Evolutionary conservation across 495 filamentous ascomycete species (phyloP).

Genomic region (Niebla homalea): DNA sequence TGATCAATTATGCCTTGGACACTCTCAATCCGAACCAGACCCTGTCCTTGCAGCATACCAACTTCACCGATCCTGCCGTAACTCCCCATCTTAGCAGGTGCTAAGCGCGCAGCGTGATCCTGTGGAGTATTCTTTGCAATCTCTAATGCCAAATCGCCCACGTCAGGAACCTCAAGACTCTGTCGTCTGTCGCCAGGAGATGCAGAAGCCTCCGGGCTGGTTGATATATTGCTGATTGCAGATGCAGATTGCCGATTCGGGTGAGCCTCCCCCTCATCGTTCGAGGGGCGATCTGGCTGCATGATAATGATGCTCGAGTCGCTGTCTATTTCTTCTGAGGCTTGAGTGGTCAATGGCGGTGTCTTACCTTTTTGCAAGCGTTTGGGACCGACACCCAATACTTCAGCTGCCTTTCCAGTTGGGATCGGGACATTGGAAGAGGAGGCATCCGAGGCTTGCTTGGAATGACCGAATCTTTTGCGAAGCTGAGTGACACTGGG

Average conservation of each 20-base stretch:
- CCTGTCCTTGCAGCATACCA: slow-evolving; percentile 7
- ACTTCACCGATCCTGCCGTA: slow-evolving; percentile 13
- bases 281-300: not conserved
- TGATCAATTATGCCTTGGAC: slow-evolving; percentile 14
- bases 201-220: not conserved
- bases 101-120: not conserved
- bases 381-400: slow-evolving; percentile 7
- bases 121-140: not conserved
- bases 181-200: too few species aligned
- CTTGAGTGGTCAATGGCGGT: slow-evolving; percentile 6
- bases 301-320: not conserved
- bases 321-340: not conserved
- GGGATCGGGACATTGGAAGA: not conserved
- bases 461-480: slow-evolving; percentile 16
- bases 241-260: not conserved
- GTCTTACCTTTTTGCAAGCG: not conserved
- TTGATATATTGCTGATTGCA: not conserved
- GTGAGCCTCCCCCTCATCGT: slow-evolving; percentile 1
- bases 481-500: slow-evolving; percentile 13
- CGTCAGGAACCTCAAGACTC: not conserved
- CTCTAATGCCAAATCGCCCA: not conserved
- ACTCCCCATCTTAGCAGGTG: slow-evolving; percentile 8
- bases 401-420: slow-evolving; percentile 8
- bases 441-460: not conserved
- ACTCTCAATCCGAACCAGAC: slow-evolving; percentile 13